Evolutionary conservation across 1,284 basidiomycete genomes (phyloP), one percentile per base, ranked within the genome.

Genomic region (Ganoderma meredithae): DNA sequence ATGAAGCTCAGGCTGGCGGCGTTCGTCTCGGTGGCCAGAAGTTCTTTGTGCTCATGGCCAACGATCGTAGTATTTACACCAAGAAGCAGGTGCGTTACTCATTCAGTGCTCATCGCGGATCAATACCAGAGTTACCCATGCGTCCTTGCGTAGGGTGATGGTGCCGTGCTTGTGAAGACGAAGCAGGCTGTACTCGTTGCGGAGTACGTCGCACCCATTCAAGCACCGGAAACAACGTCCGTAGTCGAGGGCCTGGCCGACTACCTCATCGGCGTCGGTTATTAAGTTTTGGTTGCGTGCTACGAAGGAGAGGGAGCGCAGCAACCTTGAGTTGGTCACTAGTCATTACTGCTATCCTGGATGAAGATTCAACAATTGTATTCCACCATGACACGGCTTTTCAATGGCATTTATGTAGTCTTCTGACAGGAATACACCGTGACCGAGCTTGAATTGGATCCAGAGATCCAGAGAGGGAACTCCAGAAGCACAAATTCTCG

Each of bases 121-220:
- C 15, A 6, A 1, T 55, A 27, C 9, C 31, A 13, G 19, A 31
- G 7, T n/a, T 41, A 12, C 43, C 13, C 4, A 4, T 22, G 6
- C n/a, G 22, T 27, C 4, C 15, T 47, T 22, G 12, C 33, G 31
- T 77, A 97, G 95, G 88, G 86, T 36, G 90, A 95, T 79, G 97
- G 97, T 1, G 87, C 87, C 67, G 83, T 96, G 69, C 78, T 97
- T 71, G 92, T 95, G 68, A 95, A 95, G 85, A 98, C 96, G 33
- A 93, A 87, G 74, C 94, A 96, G 78, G 95, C 95, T 4, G 85
- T 98, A 70, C 85, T 99, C 67, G 89, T 99, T 31, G 88, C 90
- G 15, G 90, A 92, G 76, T 98, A 98, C 82, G 72, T 75, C 0
- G 84, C 87, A 33, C 95, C 95, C 0, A 77, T 82, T 33, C 92